Percentiles rank a stretch among this genome's conserved stretches.
These are phyloP conservation scores for Pseudogymnoascus sp. DNA, from an alignment of 2,329 filamentous ascomycete species.

Conservation along the genomic window DNA sequence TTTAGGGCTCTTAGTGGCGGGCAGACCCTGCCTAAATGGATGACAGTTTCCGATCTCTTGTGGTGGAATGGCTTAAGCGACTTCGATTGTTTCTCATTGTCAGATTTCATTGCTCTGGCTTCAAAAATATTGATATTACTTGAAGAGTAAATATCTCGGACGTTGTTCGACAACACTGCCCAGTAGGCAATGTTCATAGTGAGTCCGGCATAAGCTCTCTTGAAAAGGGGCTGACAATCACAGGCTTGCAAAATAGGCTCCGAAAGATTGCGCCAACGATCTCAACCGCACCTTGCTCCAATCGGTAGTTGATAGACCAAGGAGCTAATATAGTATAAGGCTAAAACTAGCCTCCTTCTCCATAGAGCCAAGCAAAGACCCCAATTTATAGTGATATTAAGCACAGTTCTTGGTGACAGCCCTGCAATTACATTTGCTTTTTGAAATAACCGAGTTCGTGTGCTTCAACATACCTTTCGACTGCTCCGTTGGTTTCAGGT, in stretches of 20 bases:
- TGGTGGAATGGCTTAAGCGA: neutral
- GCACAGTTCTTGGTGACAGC: neutral
- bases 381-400: neutral
- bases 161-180: neutral
- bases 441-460: neutral
- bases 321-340: neutral
- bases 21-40: neutral
- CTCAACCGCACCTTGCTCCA: neutral
- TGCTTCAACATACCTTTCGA: neutral
- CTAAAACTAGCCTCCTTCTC: constrained; percentile 1
- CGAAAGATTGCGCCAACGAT: neutral
- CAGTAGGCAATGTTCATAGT: neutral
- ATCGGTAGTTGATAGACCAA: neutral
- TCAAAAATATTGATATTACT: neutral
- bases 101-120: neutral
- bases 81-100: neutral
- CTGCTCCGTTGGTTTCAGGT: neutral
- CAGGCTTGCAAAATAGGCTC: neutral
- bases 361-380: neutral
- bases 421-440: neutral
- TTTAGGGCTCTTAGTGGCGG: neutral
- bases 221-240: neutral
- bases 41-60: neutral
- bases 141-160: neutral
- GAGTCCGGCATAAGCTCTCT: neutral